Evolutionary conservation across 2,329 filamentous ascomycete genomes (phyloP), one percentile per base, ranked within the genome.

Genomic region (Pyricularia sp.): DNA sequence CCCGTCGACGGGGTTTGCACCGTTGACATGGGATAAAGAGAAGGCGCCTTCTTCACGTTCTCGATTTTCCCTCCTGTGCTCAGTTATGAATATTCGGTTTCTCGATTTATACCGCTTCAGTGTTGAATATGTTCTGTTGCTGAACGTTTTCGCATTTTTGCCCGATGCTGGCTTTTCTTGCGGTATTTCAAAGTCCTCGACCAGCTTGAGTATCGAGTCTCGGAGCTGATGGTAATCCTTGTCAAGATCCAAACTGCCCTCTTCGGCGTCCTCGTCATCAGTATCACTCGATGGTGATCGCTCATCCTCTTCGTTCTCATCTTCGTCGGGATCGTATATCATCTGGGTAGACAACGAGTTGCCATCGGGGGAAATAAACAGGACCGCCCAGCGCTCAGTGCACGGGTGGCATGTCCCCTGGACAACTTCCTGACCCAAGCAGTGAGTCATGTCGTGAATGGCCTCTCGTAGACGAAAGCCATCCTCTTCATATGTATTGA

Each of bases 161-260:
- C 83, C 84, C 66, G 86, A 85, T 28, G 23, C 59, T 25, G 67
- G 55, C 4, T 85, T 83, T 64, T 90, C 86, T 68, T 90, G 88
- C 0, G 91, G 90, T 63, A 93, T 91, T 74, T 95, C 92, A 71
- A 91, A 94, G 71, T 96, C 92, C 74, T 93, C 87, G 0, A 95
- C 90, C 4, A 96, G 82, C 76, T 91, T 93, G 70, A 93, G 80
- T 68, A 96, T 92, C 0, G 92, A 92, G 70, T 93, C 89, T 69
- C 94, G 90, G 4, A 96, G 80, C 71, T 92, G 90, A 75, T 93
- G 91, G 72, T 94, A 93, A 74, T 93, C 91, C 73, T 91, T 92
- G 76, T 92, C 89, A 3, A 93, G 81, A 68, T 92, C 91, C 0
- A 86, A 83, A 2, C 82, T 81, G 64, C 86, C 84, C 6, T 85